Evolutionary conservation across 2,329 filamentous ascomycete species (phyloP).

Genomic region (Penicillium sp.): DNA sequence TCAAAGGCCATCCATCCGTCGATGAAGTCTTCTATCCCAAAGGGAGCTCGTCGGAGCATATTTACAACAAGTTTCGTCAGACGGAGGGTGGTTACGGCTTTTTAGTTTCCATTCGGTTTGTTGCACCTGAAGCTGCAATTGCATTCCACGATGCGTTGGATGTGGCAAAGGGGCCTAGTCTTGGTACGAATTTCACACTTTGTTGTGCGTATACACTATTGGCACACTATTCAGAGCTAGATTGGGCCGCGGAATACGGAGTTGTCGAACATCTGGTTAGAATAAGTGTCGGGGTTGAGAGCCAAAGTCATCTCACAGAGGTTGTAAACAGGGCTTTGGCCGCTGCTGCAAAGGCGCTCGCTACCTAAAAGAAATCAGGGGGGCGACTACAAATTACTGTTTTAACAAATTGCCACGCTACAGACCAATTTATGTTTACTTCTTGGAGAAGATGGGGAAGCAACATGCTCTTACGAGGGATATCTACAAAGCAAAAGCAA

Average conservation of each 20-base stretch:
- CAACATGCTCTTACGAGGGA: too few relatives aligned
- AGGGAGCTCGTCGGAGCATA: constrained; percentile 11
- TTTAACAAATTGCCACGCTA: too few relatives aligned
- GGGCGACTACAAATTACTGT: too few relatives aligned
- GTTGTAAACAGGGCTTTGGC: neutral
- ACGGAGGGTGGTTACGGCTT: constrained; percentile 22
- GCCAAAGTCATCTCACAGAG: neutral
- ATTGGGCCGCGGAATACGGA: constrained; percentile 28
- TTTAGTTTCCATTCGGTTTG: constrained; percentile 24
- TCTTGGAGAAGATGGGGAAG: too few relatives aligned
- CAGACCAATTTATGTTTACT: too few relatives aligned
- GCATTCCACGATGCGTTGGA: constrained; percentile 30
- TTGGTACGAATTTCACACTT: constrained; percentile 28
- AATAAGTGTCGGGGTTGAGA: constrained; percentile 21
- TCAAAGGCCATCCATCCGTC: constrained; percentile 18
- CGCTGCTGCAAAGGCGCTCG: neutral
- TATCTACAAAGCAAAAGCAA: too few relatives aligned
- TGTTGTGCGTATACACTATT: constrained; percentile 22
- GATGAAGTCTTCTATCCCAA: constrained; percentile 22
- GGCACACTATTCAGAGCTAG: constrained; percentile 22
- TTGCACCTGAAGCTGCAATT: constrained; percentile 16
- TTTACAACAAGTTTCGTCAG: constrained; percentile 20
- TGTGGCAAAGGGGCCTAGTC: constrained; percentile 27
- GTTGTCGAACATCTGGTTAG: constrained; percentile 21
- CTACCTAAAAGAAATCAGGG: too few relatives aligned